Evolutionary conservation across 192 early-diverging fungal genomes (phyloP).

Genomic region (Coemansia sp.): DNA sequence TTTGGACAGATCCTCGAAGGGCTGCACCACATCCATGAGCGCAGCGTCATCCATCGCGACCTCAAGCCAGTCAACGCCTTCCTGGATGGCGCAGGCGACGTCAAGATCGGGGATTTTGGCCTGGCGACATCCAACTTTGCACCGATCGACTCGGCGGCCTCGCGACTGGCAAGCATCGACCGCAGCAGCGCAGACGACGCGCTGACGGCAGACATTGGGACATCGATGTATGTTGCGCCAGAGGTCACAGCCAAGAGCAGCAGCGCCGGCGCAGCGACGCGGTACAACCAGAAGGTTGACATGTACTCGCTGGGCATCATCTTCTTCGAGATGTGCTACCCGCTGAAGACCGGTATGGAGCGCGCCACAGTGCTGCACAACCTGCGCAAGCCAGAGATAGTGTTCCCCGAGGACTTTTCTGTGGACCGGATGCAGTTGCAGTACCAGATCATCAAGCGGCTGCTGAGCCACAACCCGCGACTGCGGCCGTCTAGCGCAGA

Average conservation of each 20-base stretch:
- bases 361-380: slow-evolving; percentile 66
- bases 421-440: slow-evolving; percentile 64
- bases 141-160: slow-evolving; percentile 25
- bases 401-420: slow-evolving; percentile 61
- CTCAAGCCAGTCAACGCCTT: slow-evolving; percentile 75
- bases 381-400: slow-evolving; percentile 56
- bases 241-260: slow-evolving; percentile 49
- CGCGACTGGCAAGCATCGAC: slow-evolving; percentile 29
- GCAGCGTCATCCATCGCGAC: slow-evolving; percentile 77
- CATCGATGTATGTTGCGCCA: slow-evolving; percentile 84
- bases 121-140: slow-evolving; percentile 67
- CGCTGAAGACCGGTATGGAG: slow-evolving; percentile 87
- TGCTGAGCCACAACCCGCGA: slow-evolving; percentile 75
- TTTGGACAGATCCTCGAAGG: slow-evolving; percentile 92
- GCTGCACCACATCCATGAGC: slow-evolving; percentile 82
- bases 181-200: slow-evolving; percentile 56
- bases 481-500: slow-evolving; percentile 78
- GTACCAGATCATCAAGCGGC: slow-evolving; percentile 64
- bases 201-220: slow-evolving; percentile 81
- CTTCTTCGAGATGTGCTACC: slow-evolving; percentile 88
- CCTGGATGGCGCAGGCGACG: slow-evolving; percentile 49
- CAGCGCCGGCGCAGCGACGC: slow-evolving; percentile 18
- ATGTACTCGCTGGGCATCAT: slow-evolving; percentile 94
- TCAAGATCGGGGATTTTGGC: slow-evolving; percentile 96
- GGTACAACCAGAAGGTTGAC: slow-evolving; percentile 76